A percentile compares a stretch with the other conserved stretches of the same genome.
Evolutionary conservation across 192 early-diverging fungal genomes (phyloP).

Genomic region (Mortierella hygrophila): DNA sequence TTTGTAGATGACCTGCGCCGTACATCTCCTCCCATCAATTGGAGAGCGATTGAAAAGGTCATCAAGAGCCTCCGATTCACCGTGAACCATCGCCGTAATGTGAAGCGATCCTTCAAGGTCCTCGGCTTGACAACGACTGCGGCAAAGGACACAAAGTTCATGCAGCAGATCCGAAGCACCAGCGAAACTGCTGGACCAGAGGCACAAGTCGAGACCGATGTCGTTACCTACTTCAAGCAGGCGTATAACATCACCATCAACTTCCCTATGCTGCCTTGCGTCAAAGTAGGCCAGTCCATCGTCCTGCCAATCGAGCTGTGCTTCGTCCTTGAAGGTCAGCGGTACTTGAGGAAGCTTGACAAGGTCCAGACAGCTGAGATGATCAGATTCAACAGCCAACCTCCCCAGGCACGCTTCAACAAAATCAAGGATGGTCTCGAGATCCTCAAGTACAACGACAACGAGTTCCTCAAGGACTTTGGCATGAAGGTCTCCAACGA

Average conservation of each 20-base stretch:
- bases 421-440: conserved; percentile 82
- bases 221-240: conserved; percentile 80
- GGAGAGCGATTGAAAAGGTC: conserved; percentile 57
- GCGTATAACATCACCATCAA: conserved; percentile 78
- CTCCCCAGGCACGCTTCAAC: conserved; percentile 81
- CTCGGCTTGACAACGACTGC: conserved; percentile 73
- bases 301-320: conserved; percentile 92
- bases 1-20: conserved; percentile 56
- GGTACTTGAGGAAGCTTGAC: conserved; percentile 85
- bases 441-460: conserved; percentile 73
- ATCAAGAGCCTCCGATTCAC: conserved; percentile 69
- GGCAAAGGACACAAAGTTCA: conserved; percentile 80
- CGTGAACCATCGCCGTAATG: conserved; percentile 70
- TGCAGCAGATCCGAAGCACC: conserved; percentile 54
- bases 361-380: conserved; percentile 93
- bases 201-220: conserved; percentile 63
- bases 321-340: conserved; percentile 84
- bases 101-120: conserved; percentile 78
- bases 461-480: conserved; percentile 82
- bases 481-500: conserved; percentile 76
- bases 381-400: conserved; percentile 93
- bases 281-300: conserved; percentile 73
- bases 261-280: conserved; percentile 85
- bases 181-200: not conserved
- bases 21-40: conserved; percentile 51